These are phyloP conservation scores for Coniochaeta ligniaria DNA, from an alignment of 2,329 filamentous ascomycete species.

Conservation along the genomic window DNA sequence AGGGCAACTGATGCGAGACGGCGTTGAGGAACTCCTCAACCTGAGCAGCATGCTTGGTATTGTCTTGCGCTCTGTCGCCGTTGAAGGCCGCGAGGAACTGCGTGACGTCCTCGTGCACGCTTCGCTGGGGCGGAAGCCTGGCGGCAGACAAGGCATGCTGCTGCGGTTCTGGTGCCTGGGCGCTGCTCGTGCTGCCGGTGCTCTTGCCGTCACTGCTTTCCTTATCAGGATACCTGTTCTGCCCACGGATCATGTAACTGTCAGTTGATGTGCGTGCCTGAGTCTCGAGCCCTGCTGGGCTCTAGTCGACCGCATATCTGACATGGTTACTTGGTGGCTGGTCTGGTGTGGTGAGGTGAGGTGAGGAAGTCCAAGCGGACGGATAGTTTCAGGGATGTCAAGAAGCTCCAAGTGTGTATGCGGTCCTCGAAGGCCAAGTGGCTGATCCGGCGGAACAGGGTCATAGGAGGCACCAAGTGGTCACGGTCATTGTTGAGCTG, in stretches of 20 bases:
- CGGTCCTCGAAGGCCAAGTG: not conserved
- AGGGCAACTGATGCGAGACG: not conserved
- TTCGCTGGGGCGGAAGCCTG: not conserved
- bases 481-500: not conserved
- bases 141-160: not conserved
- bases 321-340: not conserved
- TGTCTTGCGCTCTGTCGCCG: not conserved
- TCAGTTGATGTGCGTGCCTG: slow-evolving; percentile 1
- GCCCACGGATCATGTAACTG: not conserved
- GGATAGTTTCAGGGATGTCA: not conserved
- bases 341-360: not conserved
- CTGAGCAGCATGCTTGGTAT: not conserved
- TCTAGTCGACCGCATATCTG: slow-evolving; percentile 1
- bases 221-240: slow-evolving; percentile 2
- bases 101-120: not conserved
- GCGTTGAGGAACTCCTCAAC: not conserved
- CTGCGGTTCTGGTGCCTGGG: not conserved
- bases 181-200: not conserved
- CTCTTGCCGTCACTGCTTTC: not conserved
- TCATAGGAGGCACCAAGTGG: not conserved
- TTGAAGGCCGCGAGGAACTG: not conserved
- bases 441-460: not conserved
- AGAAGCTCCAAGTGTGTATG: not conserved
- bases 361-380: too few species aligned
- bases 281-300: slow-evolving; percentile 1